phyloP scores from a whole-genome alignment of 257 asterid genomes.

The Solanum tarijense region DNA sequence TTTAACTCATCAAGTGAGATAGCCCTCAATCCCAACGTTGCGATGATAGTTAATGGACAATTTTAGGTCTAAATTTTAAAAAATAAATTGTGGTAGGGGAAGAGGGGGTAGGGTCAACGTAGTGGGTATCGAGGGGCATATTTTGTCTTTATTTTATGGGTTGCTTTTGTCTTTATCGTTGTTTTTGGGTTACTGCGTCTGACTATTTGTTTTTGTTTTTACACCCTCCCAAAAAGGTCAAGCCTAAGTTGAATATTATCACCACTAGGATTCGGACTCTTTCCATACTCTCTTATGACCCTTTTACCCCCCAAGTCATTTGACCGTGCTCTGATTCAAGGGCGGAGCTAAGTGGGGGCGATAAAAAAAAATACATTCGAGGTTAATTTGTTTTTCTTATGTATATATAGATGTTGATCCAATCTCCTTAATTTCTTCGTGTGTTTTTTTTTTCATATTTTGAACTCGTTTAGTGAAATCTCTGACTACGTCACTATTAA shows the following conservation, averaged over 20 bases:
- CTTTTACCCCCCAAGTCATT: neutral
- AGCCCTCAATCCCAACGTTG: neutral
- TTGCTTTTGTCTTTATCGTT: neutral
- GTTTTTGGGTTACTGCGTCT: neutral
- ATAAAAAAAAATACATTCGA: neutral
- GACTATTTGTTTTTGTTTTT: neutral
- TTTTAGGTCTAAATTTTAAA: neutral
- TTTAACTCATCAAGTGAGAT: neutral
- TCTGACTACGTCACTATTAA: neutral
- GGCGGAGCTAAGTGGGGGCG: neutral
- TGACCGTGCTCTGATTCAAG: neutral
- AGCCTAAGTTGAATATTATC: neutral
- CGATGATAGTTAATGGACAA: neutral
- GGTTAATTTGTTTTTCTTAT: neutral
- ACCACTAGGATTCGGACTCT: neutral
- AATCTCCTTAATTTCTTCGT: neutral
- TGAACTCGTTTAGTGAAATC: neutral
- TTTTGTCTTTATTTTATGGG: slow-evolving; percentile 3
- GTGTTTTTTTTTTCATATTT: neutral
- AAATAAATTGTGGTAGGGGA: neutral
- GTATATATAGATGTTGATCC: neutral
- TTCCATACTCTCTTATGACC: neutral
- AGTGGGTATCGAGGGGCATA: neutral
- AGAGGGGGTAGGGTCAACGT: neutral
- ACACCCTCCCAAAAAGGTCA: neutral